phyloP scores from a whole-genome alignment of 1,284 basidiomycete genomes.

The Athelia psychrophila region DNA sequence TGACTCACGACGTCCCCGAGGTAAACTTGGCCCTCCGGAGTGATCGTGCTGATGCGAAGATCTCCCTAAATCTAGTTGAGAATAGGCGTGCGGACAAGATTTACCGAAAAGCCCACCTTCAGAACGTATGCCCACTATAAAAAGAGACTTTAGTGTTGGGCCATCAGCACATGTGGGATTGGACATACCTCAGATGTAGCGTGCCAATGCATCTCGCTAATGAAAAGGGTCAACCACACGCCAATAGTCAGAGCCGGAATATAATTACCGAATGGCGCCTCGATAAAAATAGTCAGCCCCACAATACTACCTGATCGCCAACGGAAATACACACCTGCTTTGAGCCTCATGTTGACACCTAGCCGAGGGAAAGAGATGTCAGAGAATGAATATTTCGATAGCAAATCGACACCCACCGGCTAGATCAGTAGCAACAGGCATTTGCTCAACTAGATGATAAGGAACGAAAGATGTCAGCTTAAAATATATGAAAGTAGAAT shows the following conservation, averaged over 20 bases:
- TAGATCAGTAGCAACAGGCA: conserved; percentile 61
- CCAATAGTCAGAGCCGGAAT: background rate
- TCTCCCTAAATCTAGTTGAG: too few species aligned
- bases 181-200: conserved; percentile 55
- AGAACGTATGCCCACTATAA: conserved; percentile 65
- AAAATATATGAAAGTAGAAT: background rate
- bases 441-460: conserved; percentile 37
- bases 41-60: background rate
- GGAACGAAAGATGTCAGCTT: conserved; percentile 1
- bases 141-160: conserved; percentile 8
- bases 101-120: conserved; percentile 42
- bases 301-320: background rate
- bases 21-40: background rate
- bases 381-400: background rate
- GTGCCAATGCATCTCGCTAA: conserved; percentile 75
- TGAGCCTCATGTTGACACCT: background rate
- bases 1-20: background rate
- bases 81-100: too few species aligned
- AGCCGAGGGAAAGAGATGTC: background rate
- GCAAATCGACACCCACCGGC: conserved; percentile 1
- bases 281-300: conserved; percentile 51
- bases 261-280: conserved; percentile 59
- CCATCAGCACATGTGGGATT: background rate
- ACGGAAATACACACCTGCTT: conserved; percentile 2
- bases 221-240: background rate